Evolutionary conservation across 2,329 filamentous ascomycete genomes (phyloP).

Genomic region (Kalmusia sp.): DNA sequence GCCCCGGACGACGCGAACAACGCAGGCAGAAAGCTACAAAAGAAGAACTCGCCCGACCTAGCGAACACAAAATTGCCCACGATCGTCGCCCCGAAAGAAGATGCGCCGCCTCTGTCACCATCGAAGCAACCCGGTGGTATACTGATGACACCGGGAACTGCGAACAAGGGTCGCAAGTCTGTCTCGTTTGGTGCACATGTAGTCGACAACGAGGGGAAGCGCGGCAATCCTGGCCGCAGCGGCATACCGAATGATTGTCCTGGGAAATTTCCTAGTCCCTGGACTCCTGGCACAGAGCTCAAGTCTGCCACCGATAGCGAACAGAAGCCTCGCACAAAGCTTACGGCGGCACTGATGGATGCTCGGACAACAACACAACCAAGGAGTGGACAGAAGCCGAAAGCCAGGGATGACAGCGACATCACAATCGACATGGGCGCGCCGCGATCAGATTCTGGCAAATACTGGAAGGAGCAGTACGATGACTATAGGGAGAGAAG

Average conservation of each 20-base stretch:
- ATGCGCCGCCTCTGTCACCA: constrained; percentile 50
- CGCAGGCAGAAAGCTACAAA: constrained; percentile 28
- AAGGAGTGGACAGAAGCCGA: constrained; percentile 37
- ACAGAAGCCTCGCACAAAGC: constrained; percentile 48
- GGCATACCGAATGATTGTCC: constrained; percentile 56
- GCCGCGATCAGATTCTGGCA: constrained; percentile 76
- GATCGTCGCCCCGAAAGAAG: constrained; percentile 29
- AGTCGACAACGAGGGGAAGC: constrained; percentile 62
- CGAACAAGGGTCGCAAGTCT: constrained; percentile 63
- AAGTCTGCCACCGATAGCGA: constrained; percentile 32
- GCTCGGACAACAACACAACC: constrained; percentile 50
- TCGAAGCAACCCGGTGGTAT: constrained; percentile 66
- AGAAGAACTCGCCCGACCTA: constrained; percentile 29
- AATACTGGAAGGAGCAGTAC: constrained; percentile 82
- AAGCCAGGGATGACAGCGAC: constrained; percentile 61
- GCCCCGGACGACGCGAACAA: constrained; percentile 54
- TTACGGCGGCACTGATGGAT: constrained; percentile 54
- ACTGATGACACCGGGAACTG: constrained; percentile 68
- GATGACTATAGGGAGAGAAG: constrained; percentile 76
- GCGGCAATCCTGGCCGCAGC: constrained; percentile 52
- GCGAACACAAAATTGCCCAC: constrained; percentile 28
- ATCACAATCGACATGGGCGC: constrained; percentile 75
- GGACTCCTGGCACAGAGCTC: constrained; percentile 51
- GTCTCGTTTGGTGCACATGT: constrained; percentile 67
- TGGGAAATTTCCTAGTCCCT: constrained; percentile 60